Conservation (phyloP, 1,139 yeast species). For the Saccharomyces hybrid region DNA sequence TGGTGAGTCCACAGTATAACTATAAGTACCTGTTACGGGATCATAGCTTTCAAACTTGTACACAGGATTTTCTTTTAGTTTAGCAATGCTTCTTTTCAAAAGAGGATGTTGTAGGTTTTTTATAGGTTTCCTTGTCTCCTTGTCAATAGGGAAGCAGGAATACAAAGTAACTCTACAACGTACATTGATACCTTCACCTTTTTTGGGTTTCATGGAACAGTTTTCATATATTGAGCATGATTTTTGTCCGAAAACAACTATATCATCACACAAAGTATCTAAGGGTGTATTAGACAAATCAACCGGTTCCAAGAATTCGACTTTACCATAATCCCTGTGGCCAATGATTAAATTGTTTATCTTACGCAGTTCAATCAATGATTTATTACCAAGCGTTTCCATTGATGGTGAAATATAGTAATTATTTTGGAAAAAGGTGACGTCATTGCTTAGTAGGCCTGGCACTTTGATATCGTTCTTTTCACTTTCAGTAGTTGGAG, state of each 20-base stretch:
- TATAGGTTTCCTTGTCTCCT: constrained; percentile 63
- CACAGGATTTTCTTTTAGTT: constrained; percentile 52
- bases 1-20: constrained; percentile 41
- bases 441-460: constrained; percentile 23
- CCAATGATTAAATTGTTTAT: constrained; percentile 68
- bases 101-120: constrained; percentile 56
- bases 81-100: constrained; percentile 59
- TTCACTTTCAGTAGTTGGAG: constrained; percentile 7
- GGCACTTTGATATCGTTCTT: constrained; percentile 10
- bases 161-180: constrained; percentile 66
- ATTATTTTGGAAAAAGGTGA: constrained; percentile 51
- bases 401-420: constrained; percentile 82
- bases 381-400: constrained; percentile 48
- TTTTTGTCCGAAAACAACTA: constrained; percentile 52
- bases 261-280: constrained; percentile 54
- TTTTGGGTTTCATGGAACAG: constrained; percentile 47
- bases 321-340: constrained; percentile 64
- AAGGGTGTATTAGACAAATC: constrained; percentile 63
- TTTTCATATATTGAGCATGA: constrained; percentile 70
- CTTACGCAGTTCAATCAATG: constrained; percentile 54
- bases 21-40: constrained; percentile 75
- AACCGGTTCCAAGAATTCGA: constrained; percentile 71
- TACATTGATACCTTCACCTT: constrained; percentile 81
- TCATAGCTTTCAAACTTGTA: constrained; percentile 70
- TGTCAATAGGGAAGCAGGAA: constrained; percentile 69